phyloP scores from a whole-genome alignment of 2,329 filamentous ascomycete species.

The Neofusicoccum parvum region DNA sequence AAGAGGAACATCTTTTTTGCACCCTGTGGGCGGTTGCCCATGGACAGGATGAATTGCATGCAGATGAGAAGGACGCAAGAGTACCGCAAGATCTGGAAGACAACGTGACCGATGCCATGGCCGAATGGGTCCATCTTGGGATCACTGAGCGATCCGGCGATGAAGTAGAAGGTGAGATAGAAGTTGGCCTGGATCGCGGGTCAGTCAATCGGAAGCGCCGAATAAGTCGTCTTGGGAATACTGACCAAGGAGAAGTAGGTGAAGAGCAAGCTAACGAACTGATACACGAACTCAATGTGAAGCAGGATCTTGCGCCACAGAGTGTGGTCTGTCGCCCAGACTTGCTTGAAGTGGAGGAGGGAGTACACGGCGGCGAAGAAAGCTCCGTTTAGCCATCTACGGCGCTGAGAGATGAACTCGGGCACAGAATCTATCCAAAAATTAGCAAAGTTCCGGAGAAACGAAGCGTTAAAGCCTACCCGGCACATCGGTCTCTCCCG shows the following conservation, averaged over 20 bases:
- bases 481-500: constrained; percentile 96
- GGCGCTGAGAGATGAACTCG: constrained; percentile 94
- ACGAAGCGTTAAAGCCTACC: constrained; percentile 58
- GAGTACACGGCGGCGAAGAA: constrained; percentile 99
- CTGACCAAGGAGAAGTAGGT: constrained; percentile 84
- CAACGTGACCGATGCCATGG: constrained; percentile 77
- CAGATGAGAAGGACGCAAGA: constrained; percentile 83
- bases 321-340: constrained; percentile 92
- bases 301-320: constrained; percentile 85
- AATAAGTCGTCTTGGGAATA: not conserved
- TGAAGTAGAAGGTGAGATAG: constrained; percentile 98
- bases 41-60: constrained; percentile 93
- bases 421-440: constrained; percentile 74
- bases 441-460: not conserved
- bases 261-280: constrained; percentile 88
- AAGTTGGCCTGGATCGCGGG: constrained; percentile 70
- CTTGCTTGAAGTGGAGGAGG: constrained; percentile 88
- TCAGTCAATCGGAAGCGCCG: constrained; percentile 28
- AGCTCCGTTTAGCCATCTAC: constrained; percentile 96
- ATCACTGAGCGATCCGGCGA: constrained; percentile 86
- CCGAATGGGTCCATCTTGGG: constrained; percentile 84
- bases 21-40: constrained; percentile 94
- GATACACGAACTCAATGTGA: constrained; percentile 94
- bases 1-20: constrained; percentile 86
- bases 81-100: constrained; percentile 87